Percentiles rank a stretch among this genome's conserved stretches.
phyloP scores from a whole-genome alignment of 176 grass and related monocot genomes.

The Urochloa ruziziensis region DNA sequence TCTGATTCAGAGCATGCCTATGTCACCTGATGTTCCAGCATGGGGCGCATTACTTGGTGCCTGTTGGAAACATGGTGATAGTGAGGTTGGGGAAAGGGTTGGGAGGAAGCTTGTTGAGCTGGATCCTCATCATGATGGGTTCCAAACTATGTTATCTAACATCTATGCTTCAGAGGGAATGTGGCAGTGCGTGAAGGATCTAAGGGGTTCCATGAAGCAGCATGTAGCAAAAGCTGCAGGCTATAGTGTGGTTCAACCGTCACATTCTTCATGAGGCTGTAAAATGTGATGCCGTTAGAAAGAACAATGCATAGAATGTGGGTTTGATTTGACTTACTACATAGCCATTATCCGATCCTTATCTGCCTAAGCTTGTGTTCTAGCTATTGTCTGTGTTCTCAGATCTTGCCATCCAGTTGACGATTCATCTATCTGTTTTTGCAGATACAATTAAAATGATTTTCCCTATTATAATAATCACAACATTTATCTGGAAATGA shows the following conservation, averaged over 20 bases:
- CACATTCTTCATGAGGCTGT: slow-evolving; percentile 28
- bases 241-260: slow-evolving; percentile 52
- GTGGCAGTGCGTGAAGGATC: slow-evolving; percentile 71
- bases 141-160: slow-evolving; percentile 81
- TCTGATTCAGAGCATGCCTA: slow-evolving; percentile 74
- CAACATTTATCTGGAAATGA: neutral
- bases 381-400: neutral
- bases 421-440: slow-evolving; percentile 7
- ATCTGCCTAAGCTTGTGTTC: neutral
- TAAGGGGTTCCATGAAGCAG: slow-evolving; percentile 76
- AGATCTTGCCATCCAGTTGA: neutral
- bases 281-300: slow-evolving; percentile 20
- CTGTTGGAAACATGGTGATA: slow-evolving; percentile 84
- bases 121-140: slow-evolving; percentile 77
- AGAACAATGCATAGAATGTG: neutral
- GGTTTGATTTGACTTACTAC: slow-evolving; percentile 8
- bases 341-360: neutral
- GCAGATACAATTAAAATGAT: slow-evolving; percentile 15
- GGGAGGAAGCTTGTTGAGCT: slow-evolving; percentile 69
- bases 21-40: slow-evolving; percentile 72
- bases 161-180: slow-evolving; percentile 82
- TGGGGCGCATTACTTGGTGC: slow-evolving; percentile 88
- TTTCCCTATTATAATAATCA: neutral
- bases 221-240: slow-evolving; percentile 61
- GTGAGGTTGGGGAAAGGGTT: slow-evolving; percentile 66